Conservation (phyloP, 2,329 filamentous ascomycete species). For the Colletotrichum eleusines region DNA sequence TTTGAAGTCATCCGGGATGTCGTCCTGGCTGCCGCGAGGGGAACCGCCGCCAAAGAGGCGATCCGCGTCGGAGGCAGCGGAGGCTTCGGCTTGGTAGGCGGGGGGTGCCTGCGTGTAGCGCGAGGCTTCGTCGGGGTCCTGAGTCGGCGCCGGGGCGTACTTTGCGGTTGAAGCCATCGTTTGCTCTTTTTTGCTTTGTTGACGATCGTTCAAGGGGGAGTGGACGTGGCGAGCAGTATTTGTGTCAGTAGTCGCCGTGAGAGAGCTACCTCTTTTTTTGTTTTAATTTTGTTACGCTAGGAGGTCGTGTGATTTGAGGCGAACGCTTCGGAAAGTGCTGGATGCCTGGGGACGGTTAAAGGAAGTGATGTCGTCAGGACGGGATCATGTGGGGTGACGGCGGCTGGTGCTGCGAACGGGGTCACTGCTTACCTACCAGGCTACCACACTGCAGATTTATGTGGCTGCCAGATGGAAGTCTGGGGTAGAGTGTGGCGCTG, state of each 20-base stretch:
- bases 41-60: conserved; percentile 74
- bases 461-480: conserved; percentile 14
- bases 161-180: conserved; percentile 81
- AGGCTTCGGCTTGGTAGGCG: conserved; percentile 71
- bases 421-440: conserved; percentile 6
- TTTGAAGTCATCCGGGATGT: conserved; percentile 98
- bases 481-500: conserved; percentile 32
- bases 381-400: conserved; percentile 38
- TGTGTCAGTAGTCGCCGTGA: neutral
- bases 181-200: conserved; percentile 14
- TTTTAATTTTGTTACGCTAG: too few species aligned
- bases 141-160: conserved; percentile 85
- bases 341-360: conserved; percentile 14
- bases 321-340: conserved; percentile 33
- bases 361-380: conserved; percentile 34
- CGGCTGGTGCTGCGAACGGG: conserved; percentile 27
- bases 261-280: neutral
- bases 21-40: conserved; percentile 85
- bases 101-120: conserved; percentile 83
- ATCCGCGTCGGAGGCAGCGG: conserved; percentile 64
- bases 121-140: conserved; percentile 84
- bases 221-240: too few species aligned
- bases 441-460: neutral
- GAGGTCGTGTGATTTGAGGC: neutral
- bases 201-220: neutral